phyloP scores from a whole-genome alignment of 768 basidiomycete genomes.

The Amanita pallidorosea region DNA sequence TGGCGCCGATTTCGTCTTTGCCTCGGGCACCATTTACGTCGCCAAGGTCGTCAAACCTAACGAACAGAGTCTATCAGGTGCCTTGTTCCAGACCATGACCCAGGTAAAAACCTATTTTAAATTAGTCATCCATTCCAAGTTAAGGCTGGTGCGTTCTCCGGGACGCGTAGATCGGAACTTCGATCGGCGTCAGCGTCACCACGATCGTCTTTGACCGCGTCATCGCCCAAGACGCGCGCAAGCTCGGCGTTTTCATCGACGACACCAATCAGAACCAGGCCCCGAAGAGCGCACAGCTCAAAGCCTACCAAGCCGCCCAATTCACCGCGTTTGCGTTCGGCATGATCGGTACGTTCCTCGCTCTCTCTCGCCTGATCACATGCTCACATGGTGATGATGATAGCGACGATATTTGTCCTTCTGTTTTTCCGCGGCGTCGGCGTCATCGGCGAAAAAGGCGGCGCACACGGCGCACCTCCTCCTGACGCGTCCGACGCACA shows the following conservation, averaged over 20 bases:
- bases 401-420: conserved; percentile 14
- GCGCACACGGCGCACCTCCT: not conserved
- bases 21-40: conserved; percentile 64
- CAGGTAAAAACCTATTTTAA: conserved; percentile 27
- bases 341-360: conserved; percentile 33
- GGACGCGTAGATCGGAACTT: conserved; percentile 46
- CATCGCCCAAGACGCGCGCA: conserved; percentile 19
- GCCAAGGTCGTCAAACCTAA: conserved; percentile 54
- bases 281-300: conserved; percentile 27
- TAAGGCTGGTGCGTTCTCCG: too few species aligned
- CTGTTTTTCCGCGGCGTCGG: conserved; percentile 20
- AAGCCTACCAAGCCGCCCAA: conserved; percentile 50
- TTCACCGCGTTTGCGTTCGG: conserved; percentile 60
- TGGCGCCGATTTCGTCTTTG: conserved; percentile 71
- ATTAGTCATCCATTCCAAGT: too few species aligned
- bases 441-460: conserved; percentile 10
- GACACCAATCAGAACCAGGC: conserved; percentile 10
- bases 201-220: conserved; percentile 62
- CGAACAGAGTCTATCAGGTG: conserved; percentile 71
- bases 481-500: not conserved
- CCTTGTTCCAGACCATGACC: conserved; percentile 70
- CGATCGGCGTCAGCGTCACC: conserved; percentile 59
- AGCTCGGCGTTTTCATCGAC: conserved; percentile 20
- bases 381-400: too few species aligned
- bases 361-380: not conserved